These are phyloP conservation scores for Mycosarcoma mackinlayi DNA, from an alignment of 1,284 basidiomycete species.

Conservation along the genomic window DNA sequence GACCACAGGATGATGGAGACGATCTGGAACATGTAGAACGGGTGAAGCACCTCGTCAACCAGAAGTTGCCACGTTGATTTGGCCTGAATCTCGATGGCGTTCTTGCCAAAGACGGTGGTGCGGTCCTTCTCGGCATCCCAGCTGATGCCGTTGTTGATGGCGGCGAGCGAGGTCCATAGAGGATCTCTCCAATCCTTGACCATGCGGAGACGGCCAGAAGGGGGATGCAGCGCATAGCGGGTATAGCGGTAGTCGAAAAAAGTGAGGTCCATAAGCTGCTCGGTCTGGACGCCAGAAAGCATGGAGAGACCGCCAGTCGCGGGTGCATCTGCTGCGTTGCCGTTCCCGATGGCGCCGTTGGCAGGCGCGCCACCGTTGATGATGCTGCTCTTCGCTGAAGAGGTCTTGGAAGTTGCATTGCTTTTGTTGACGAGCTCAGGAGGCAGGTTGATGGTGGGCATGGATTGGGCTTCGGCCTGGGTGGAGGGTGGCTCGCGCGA, in stretches of 20 bases:
- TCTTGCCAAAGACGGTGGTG: constrained; percentile 80
- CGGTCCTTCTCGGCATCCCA: constrained; percentile 62
- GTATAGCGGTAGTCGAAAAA: constrained; percentile 80
- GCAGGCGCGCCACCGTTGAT: constrained; percentile 33
- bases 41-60: constrained; percentile 75
- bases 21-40: constrained; percentile 86
- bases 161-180: constrained; percentile 76
- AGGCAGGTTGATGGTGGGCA: constrained; percentile 32
- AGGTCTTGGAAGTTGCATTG: constrained; percentile 36
- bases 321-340: not conserved
- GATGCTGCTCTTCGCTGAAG: constrained; percentile 49
- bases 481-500: constrained; percentile 64
- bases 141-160: constrained; percentile 54
- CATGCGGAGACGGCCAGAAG: constrained; percentile 83
- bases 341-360: constrained; percentile 11
- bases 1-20: constrained; percentile 95
- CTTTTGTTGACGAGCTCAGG: constrained; percentile 42
- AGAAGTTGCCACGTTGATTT: constrained; percentile 85
- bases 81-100: constrained; percentile 89
- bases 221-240: constrained; percentile 86
- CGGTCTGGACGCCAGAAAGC: constrained; percentile 57
- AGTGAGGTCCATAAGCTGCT: constrained; percentile 66
- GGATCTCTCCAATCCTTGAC: constrained; percentile 91
- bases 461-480: constrained; percentile 57
- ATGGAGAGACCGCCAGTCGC: constrained; percentile 27